phyloP scores from a whole-genome alignment of 2,329 filamentous ascomycete species.

The Pestalotiopsis sp. region DNA sequence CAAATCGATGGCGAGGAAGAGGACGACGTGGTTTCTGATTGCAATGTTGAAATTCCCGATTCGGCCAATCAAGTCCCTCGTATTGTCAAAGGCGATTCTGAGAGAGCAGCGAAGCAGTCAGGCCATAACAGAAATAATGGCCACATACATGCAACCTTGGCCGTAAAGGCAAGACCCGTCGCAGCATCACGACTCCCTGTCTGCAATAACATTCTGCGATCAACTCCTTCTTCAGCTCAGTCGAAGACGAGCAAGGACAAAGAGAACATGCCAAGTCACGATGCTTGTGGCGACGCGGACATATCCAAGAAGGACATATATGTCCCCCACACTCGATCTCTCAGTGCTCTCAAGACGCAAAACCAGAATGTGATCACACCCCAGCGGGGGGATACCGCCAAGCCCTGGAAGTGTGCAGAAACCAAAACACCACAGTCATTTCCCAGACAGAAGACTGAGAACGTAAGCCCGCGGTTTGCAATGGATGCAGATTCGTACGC shows the following conservation, averaged over 20 bases:
- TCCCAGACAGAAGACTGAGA: slow-evolving; percentile 22
- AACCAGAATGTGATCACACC: slow-evolving; percentile 6
- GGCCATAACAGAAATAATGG: slow-evolving; percentile 1
- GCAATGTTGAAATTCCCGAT: neutral
- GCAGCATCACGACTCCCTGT: slow-evolving; percentile 12
- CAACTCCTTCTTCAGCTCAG: slow-evolving; percentile 17
- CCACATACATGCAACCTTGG: neutral
- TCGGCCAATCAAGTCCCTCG: neutral
- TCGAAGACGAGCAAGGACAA: neutral
- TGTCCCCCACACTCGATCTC: slow-evolving; percentile 21
- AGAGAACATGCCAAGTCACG: neutral
- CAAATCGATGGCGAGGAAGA: slow-evolving; percentile 47
- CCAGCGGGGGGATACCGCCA: slow-evolving; percentile 17
- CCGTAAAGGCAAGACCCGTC: slow-evolving; percentile 18
- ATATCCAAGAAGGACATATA: slow-evolving; percentile 11
- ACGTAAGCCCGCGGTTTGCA: slow-evolving; percentile 22
- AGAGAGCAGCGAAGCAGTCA: slow-evolving; percentile 9
- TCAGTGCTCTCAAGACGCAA: slow-evolving; percentile 19
- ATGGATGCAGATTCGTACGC: slow-evolving; percentile 20
- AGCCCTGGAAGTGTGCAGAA: slow-evolving; percentile 17
- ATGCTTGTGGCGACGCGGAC: slow-evolving; percentile 10
- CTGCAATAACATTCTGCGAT: slow-evolving; percentile 16
- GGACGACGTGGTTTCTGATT: slow-evolving; percentile 14
- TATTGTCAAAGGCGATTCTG: neutral
- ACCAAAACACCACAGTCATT: slow-evolving; percentile 16